Evolutionary conservation across 192 early-diverging fungal genomes (phyloP), one percentile per base, ranked within the genome.

Genomic region (Neocallimastix lanati): DNA sequence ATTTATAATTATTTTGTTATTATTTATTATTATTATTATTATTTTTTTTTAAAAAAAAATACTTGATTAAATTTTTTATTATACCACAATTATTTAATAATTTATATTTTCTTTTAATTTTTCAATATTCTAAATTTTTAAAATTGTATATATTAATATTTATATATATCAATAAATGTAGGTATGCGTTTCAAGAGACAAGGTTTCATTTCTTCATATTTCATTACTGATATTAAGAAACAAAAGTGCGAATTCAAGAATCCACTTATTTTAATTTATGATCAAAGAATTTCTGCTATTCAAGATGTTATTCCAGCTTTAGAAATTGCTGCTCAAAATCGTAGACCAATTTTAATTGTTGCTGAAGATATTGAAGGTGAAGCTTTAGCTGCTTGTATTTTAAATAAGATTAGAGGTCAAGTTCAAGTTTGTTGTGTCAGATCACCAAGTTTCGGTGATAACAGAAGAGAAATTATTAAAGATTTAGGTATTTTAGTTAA

Each of bases 241-340:
- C 96, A 97, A 86, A 99, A 99, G 89, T 96, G 96, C 81, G 98
- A 99, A 88, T 97, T 99, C 78, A 97, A 99, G 90, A 99, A 99
- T 87, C 98, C 98, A 50, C 87, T 99, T 84, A 93, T 99, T 82
- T 87, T 99, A 81, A 87, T 99, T n/a, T 97, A 94, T 28, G 98
- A 99, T 85, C 94, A 95, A 89, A 99, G 99, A 92, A 96, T 99
- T 83, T 97, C 95, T 58, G 82, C 93, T 35, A 85, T 99, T 28
- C 94, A 96, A 86, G 98, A 99, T 86, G 88, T 99, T 78, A 88
- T 99, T 82, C 98, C 98, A 18, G 92, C 96, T 76, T 90, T 99
- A 28, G 98, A 99, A 88, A 87, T 95, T 77, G 90, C 98, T 81
- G 96, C 97, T 77, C 89, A 92, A 82, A 91, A 93, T 85, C 96